These are phyloP conservation scores for Fusarium verrucosum DNA, from an alignment of 2,329 filamentous ascomycete species.

Conservation along the genomic window DNA sequence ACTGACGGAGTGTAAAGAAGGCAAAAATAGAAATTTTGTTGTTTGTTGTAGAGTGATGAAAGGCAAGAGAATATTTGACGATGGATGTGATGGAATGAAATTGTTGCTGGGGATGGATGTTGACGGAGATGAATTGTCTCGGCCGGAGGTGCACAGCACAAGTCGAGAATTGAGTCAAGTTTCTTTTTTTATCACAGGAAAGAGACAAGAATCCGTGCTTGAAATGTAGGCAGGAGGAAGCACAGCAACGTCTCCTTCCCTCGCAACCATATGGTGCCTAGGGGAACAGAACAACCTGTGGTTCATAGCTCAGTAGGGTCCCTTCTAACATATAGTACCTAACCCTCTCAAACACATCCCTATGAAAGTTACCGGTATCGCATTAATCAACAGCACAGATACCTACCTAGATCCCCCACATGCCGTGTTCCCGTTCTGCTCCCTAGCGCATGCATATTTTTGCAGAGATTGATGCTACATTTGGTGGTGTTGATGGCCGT, in stretches of 20 bases:
- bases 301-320: background rate
- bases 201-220: conserved; percentile 8
- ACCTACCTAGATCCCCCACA: conserved; percentile 18
- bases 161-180: background rate
- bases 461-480: conserved; percentile 8
- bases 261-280: background rate
- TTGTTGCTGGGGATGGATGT: background rate
- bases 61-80: background rate
- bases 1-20: background rate
- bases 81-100: background rate
- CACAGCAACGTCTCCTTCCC: background rate
- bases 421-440: conserved; percentile 31
- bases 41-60: background rate
- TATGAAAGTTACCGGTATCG: conserved; percentile 7
- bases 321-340: background rate
- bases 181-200: conserved; percentile 27
- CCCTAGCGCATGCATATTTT: background rate
- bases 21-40: background rate
- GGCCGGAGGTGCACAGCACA: background rate
- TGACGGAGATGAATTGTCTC: conserved; percentile 12
- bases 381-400: no score
- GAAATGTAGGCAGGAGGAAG: conserved; percentile 9
- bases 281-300: background rate
- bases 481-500: conserved; percentile 10
- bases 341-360: background rate